phyloP scores from a whole-genome alignment of 768 basidiomycete genomes.

The Phlebiopsis gigantea region DNA sequence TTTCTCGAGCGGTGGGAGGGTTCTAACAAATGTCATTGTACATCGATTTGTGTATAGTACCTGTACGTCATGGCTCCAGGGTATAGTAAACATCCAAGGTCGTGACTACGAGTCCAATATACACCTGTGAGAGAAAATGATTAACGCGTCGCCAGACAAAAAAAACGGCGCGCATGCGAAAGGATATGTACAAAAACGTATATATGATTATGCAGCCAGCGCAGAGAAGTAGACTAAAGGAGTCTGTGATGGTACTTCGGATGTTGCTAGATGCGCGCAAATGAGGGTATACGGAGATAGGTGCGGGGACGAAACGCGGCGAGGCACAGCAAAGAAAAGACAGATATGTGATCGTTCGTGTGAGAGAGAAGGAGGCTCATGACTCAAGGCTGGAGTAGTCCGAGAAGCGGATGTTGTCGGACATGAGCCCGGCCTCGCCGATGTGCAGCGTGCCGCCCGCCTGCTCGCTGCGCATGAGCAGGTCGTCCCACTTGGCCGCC shows the following conservation, averaged over 20 bases:
- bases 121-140: neutral
- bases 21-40: neutral
- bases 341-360: neutral
- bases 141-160: neutral
- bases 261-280: neutral
- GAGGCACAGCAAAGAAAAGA: neutral
- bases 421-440: conserved; percentile 37
- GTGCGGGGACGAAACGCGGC: neutral
- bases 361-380: no score
- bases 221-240: neutral
- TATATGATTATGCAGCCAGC: conserved; percentile 3
- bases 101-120: neutral
- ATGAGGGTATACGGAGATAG: neutral
- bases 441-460: conserved; percentile 75
- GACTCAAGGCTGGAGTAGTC: conserved; percentile 14
- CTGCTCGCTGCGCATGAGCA: conserved; percentile 57
- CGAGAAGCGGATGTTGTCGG: conserved; percentile 36
- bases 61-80: neutral
- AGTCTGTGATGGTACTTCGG: no score
- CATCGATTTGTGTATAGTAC: neutral
- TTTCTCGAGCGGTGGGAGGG: no score
- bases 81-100: neutral
- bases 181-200: neutral
- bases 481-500: conserved; percentile 62
- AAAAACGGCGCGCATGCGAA: neutral